Evolutionary conservation across 768 basidiomycete species (phyloP).

Genomic region (Xanthoconium purpureum): DNA sequence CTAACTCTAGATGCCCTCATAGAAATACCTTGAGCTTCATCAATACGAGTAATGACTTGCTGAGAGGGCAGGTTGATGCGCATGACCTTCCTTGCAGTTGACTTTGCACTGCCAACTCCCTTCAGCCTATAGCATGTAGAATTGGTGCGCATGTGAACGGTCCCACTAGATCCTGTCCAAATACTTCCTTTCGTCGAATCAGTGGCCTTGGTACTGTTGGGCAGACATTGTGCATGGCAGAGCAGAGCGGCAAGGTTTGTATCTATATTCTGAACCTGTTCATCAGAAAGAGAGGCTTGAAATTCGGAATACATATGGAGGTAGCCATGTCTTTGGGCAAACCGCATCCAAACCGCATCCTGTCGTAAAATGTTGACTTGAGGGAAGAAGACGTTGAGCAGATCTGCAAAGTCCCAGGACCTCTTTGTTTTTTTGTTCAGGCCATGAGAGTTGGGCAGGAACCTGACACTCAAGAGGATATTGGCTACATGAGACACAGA

Average conservation of each 20-base stretch:
- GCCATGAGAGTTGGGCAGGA: conserved; percentile 5
- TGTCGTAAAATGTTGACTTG: not conserved
- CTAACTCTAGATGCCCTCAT: not conserved
- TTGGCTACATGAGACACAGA: not conserved
- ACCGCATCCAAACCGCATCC: not conserved
- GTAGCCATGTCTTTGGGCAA: not conserved
- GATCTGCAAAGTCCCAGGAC: not conserved
- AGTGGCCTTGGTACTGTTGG: not conserved
- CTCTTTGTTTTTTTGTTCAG: not conserved
- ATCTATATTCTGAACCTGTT: not conserved
- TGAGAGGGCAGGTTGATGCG: conserved; percentile 1
- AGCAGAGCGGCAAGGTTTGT: not conserved
- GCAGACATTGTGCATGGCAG: not conserved
- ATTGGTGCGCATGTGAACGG: conserved; percentile 1
- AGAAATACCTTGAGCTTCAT: conserved; percentile 4
- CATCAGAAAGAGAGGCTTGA: not conserved
- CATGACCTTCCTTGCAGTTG: not conserved
- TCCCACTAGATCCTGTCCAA: not conserved
- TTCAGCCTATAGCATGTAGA: conserved; percentile 1
- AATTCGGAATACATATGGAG: not conserved
- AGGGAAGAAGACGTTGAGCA: conserved; percentile 2
- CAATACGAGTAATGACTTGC: not conserved
- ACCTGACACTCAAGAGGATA: not conserved
- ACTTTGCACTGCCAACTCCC: not conserved
- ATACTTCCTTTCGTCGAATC: not conserved